A percentile compares a stretch with the other conserved stretches of the same genome.
Conservation (phyloP, 2,329 filamentous ascomycete genomes). For the Incumbomyces delicatus region DNA sequence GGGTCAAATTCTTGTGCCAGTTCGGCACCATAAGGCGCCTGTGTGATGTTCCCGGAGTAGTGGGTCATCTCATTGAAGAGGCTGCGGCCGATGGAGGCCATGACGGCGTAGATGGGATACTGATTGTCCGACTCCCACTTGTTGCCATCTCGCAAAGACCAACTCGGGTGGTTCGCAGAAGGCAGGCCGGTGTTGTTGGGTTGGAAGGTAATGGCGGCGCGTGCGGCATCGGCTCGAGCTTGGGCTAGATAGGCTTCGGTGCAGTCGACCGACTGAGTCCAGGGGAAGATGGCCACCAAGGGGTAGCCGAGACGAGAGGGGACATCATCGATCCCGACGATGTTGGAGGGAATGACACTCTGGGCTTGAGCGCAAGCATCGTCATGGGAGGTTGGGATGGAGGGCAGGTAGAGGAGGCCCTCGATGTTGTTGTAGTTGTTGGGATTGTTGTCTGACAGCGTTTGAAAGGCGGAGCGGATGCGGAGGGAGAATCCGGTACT, state of each 20-base stretch:
- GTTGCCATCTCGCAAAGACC: slow-evolving; percentile 60
- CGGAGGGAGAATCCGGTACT: slow-evolving; percentile 25
- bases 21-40: slow-evolving; percentile 18
- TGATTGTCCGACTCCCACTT: slow-evolving; percentile 62
- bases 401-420: slow-evolving; percentile 79
- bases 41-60: slow-evolving; percentile 67
- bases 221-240: slow-evolving; percentile 52
- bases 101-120: slow-evolving; percentile 76
- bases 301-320: slow-evolving; percentile 54
- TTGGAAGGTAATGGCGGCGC: slow-evolving; percentile 49
- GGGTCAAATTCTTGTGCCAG: slow-evolving; percentile 30
- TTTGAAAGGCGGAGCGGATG: slow-evolving; percentile 54
- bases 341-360: slow-evolving; percentile 63
- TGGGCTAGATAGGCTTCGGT: slow-evolving; percentile 60
- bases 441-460: slow-evolving; percentile 60
- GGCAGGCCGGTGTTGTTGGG: slow-evolving; percentile 53
- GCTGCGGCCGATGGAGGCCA: slow-evolving; percentile 53
- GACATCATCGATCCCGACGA: slow-evolving; percentile 62
- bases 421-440: slow-evolving; percentile 53
- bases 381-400: slow-evolving; percentile 44
- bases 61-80: slow-evolving; percentile 62
- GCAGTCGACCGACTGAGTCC: slow-evolving; percentile 61
- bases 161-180: slow-evolving; percentile 51
- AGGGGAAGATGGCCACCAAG: slow-evolving; percentile 74
- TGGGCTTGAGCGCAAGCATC: slow-evolving; percentile 55